Percentiles rank a stretch among this genome's conserved stretches.
These are phyloP conservation scores for Tirmania nivea DNA, from an alignment of 495 filamentous ascomycete genomes.

Conservation along the genomic window DNA sequence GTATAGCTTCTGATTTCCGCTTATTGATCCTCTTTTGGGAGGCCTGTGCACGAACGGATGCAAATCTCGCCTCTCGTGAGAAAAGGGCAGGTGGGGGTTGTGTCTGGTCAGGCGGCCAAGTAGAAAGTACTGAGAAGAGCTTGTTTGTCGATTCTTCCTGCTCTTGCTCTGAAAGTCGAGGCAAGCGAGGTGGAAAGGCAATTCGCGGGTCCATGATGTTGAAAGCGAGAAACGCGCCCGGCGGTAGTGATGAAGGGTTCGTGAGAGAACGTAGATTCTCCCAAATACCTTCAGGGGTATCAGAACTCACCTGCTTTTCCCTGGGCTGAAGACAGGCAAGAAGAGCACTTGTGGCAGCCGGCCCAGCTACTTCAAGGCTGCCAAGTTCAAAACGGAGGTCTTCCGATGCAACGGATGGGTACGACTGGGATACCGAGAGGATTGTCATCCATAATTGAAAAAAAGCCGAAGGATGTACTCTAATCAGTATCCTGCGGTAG, in stretches of 20 bases:
- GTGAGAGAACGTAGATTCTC: slow-evolving; percentile 42
- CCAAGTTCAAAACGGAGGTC: slow-evolving; percentile 88
- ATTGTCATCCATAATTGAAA: slow-evolving; percentile 61
- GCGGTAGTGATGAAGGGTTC: slow-evolving; percentile 55
- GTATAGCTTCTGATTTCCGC: slow-evolving; percentile 44
- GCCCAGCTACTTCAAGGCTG: slow-evolving; percentile 73
- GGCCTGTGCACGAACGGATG: slow-evolving; percentile 32
- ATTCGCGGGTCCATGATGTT: slow-evolving; percentile 59
- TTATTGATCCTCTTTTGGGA: slow-evolving; percentile 73
- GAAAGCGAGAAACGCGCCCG: slow-evolving; percentile 50
- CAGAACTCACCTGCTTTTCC: slow-evolving; percentile 8
- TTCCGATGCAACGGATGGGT: slow-evolving; percentile 46
- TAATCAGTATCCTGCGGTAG: slow-evolving; percentile 39
- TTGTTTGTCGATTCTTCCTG: slow-evolving; percentile 25
- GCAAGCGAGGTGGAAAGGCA: slow-evolving; percentile 38
- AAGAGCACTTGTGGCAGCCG: slow-evolving; percentile 62
- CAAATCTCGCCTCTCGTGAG: slow-evolving; percentile 39
- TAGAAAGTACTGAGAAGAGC: slow-evolving; percentile 32
- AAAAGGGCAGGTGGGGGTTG: slow-evolving; percentile 40
- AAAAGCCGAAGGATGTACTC: slow-evolving; percentile 79
- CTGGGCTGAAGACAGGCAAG: slow-evolving; percentile 44
- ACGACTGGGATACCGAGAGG: slow-evolving; percentile 44
- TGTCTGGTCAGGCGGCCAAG: slow-evolving; percentile 46
- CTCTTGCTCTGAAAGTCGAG: slow-evolving; percentile 25
- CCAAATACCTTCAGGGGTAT: slow-evolving; percentile 37